A percentile compares a stretch with the other conserved stretches of the same genome.
Evolutionary conservation across 768 basidiomycete species (phyloP).

Genomic region (Tylopilus cervinicoccineus): DNA sequence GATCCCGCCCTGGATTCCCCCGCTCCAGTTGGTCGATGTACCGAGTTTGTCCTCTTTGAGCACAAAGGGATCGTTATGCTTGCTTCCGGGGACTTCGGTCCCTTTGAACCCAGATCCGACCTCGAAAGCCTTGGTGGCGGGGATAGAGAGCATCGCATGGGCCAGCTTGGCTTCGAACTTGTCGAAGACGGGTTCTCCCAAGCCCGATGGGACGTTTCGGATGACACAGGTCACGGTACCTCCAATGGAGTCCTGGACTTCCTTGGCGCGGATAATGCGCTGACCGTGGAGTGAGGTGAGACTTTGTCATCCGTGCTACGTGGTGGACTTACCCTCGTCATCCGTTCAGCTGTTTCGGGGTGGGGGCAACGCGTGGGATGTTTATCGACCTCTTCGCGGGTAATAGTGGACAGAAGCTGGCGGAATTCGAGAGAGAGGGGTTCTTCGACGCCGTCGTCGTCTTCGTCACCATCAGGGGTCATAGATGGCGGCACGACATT

Average conservation of each 20-base stretch:
- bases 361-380: slow-evolving; percentile 89
- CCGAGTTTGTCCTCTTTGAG: slow-evolving; percentile 67
- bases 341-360: slow-evolving; percentile 78
- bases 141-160: slow-evolving; percentile 98
- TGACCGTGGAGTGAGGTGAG: slow-evolving; percentile 30
- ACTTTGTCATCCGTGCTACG: slow-evolving; percentile 34
- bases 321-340: slow-evolving; percentile 65
- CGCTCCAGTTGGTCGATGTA: slow-evolving; percentile 92
- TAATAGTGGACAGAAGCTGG: slow-evolving; percentile 70
- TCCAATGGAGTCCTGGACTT: slow-evolving; percentile 89
- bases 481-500: slow-evolving; percentile 39
- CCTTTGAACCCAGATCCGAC: slow-evolving; percentile 96
- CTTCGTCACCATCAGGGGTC: slow-evolving; percentile 45
- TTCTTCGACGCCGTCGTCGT: slow-evolving; percentile 63
- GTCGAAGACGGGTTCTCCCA: slow-evolving; percentile 98
- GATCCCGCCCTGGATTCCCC: slow-evolving; percentile 97
- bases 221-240: slow-evolving; percentile 98
- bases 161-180: slow-evolving; percentile 95
- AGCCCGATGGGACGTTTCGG: slow-evolving; percentile 81
- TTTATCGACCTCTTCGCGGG: slow-evolving; percentile 85
- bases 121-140: slow-evolving; percentile 97
- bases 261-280: slow-evolving; percentile 94
- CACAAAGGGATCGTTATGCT: slow-evolving; percentile 90
- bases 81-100: slow-evolving; percentile 87
- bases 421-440: slow-evolving; percentile 81